Evolutionary conservation across 441 rosid species (phyloP).

Genomic region (Metrosideros polymorpha): DNA sequence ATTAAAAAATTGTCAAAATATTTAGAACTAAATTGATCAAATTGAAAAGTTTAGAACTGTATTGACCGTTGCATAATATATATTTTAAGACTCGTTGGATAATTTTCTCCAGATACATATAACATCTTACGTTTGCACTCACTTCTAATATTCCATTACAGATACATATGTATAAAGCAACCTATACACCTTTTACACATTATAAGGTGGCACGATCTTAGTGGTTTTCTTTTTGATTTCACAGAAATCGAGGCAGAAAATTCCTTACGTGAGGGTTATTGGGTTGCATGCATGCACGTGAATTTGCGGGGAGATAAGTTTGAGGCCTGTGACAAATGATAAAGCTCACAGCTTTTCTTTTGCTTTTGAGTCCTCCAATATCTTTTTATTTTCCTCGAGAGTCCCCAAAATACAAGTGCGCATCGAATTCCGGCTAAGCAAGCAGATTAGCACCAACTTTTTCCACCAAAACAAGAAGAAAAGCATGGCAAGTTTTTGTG

Average conservation of each 20-base stretch:
- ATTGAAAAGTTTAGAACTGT: fast-evolving
- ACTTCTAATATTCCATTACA: background rate
- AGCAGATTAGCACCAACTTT: background rate
- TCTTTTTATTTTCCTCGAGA: conserved; percentile 18
- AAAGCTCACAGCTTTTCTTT: conserved; percentile 19
- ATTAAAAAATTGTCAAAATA: background rate
- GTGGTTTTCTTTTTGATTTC: background rate
- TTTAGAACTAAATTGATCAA: background rate
- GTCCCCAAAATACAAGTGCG: conserved; percentile 11
- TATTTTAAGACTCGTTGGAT: background rate
- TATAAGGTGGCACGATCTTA: background rate
- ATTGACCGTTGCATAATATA: background rate
- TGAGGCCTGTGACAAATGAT: conserved; percentile 8
- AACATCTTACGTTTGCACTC: background rate
- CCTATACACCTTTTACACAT: background rate
- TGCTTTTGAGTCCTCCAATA: conserved; percentile 29
- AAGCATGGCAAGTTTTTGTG: background rate
- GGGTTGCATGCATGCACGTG: background rate
- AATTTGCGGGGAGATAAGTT: conserved; percentile 11
- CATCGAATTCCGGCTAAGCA: background rate
- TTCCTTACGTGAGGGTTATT: background rate
- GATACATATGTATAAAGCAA: background rate
- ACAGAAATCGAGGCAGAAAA: background rate
- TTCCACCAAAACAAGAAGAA: background rate
- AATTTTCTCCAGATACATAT: background rate